Percentiles rank a stretch among this genome's conserved stretches.
These are phyloP conservation scores for Rhizophora mangle DNA, from an alignment of 345 rosid genomes.

Conservation along the genomic window DNA sequence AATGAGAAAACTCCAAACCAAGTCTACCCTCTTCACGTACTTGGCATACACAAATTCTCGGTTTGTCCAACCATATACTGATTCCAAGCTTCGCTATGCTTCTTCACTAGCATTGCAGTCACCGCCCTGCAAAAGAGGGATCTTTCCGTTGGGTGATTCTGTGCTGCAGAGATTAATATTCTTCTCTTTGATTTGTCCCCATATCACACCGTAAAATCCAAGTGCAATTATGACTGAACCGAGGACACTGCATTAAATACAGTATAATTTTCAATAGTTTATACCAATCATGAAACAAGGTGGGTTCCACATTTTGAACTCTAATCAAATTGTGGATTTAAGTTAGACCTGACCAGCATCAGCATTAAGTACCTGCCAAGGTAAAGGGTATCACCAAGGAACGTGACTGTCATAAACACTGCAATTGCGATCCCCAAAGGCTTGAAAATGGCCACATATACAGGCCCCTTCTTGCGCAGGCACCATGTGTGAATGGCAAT, in stretches of 20 bases:
- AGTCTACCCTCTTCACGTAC: not conserved
- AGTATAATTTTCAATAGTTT: too few species aligned
- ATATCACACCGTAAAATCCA: conserved; percentile 35
- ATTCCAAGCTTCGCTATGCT: not conserved
- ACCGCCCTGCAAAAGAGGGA: conserved; percentile 20
- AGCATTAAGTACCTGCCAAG: conserved; percentile 37
- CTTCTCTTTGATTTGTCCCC: conserved; percentile 34
- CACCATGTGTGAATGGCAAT: conserved; percentile 41
- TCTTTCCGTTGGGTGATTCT: conserved; percentile 18
- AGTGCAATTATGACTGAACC: conserved; percentile 32
- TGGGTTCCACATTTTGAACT: too few species aligned
- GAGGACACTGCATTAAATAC: conserved; percentile 24
- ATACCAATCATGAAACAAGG: too few species aligned
- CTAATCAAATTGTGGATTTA: not conserved
- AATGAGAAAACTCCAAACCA: too few species aligned
- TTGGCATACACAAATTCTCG: not conserved
- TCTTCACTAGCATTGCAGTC: conserved; percentile 3
- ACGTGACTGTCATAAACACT: conserved; percentile 20
- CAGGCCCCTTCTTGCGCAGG: conserved; percentile 35
- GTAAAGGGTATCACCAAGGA: conserved; percentile 34
- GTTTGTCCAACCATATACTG: not conserved
- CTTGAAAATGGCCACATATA: conserved; percentile 45
- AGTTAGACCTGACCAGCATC: not conserved
- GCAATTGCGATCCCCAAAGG: conserved; percentile 45
- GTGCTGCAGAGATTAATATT: conserved; percentile 10